These are phyloP conservation scores for Lindgomyces ingoldianus DNA, from an alignment of 495 filamentous ascomycete genomes.

Conservation along the genomic window DNA sequence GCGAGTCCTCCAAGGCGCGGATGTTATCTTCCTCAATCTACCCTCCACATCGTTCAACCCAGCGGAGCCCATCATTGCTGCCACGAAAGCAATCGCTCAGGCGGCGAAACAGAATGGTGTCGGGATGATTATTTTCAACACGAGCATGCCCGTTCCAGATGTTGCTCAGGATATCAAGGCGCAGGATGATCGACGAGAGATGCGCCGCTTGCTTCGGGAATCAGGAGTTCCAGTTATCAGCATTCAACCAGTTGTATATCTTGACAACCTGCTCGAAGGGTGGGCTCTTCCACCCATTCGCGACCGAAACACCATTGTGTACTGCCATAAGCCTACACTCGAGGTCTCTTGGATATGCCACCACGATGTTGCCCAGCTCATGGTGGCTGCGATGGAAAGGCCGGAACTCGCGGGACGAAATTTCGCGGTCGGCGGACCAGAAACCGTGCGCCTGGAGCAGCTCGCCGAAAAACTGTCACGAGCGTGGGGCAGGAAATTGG, in stretches of 20 bases:
- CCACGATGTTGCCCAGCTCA: conserved; percentile 31
- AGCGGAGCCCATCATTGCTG: conserved; percentile 20
- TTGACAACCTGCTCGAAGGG: conserved; percentile 32
- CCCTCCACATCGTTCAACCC: conserved; percentile 30
- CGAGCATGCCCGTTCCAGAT: conserved; percentile 27
- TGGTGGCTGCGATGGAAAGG: conserved; percentile 10
- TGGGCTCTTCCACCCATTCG: conserved; percentile 30
- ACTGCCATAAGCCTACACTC: conserved; percentile 30
- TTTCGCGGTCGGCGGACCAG: conserved; percentile 22
- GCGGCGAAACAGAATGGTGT: conserved; percentile 18
- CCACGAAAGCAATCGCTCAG: conserved; percentile 4
- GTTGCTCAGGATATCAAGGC: conserved; percentile 23
- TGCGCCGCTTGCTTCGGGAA: conserved; percentile 14
- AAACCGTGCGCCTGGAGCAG: conserved; percentile 14
- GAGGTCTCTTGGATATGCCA: conserved; percentile 31
- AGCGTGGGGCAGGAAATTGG: conserved; percentile 21
- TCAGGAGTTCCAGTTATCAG: conserved; percentile 24
- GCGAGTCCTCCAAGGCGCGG: conserved; percentile 7
- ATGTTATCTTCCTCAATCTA: conserved; percentile 29
- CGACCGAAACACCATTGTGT: conserved; percentile 24
- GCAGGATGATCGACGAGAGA: conserved; percentile 32
- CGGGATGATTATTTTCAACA: conserved; percentile 27
- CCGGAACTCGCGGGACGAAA: conserved; percentile 26
- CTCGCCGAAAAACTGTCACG: conserved; percentile 16
- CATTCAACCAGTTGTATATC: conserved; percentile 29